Percentiles rank a stretch among this genome's conserved stretches.
These are phyloP conservation scores for Cymodocea nodosa DNA, from an alignment of 116 monocot species.

Conservation along the genomic window DNA sequence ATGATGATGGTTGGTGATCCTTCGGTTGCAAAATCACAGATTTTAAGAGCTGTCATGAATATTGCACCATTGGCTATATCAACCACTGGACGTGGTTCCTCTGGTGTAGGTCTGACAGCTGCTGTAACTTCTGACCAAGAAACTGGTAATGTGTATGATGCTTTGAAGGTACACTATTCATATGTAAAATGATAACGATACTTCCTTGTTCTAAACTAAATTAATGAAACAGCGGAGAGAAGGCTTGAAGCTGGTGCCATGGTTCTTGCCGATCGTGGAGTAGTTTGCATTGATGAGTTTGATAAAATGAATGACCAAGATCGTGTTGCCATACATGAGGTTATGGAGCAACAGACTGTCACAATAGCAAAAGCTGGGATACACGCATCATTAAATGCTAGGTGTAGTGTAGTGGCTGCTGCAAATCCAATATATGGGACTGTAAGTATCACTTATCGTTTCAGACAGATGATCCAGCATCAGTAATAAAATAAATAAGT, in stretches of 20 bases:
- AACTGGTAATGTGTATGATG: slow-evolving; percentile 40
- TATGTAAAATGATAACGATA: background rate
- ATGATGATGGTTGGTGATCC: slow-evolving; percentile 99
- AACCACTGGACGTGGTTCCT: slow-evolving; percentile 94
- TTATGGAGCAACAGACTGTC: slow-evolving; percentile 99
- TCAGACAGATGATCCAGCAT: no score
- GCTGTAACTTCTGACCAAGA: slow-evolving; percentile 97
- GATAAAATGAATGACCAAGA: slow-evolving; percentile 99
- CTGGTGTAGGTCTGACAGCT: slow-evolving; percentile 97
- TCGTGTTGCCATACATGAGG: slow-evolving; percentile 95
- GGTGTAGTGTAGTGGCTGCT: slow-evolving; percentile 95
- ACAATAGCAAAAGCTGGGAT: slow-evolving; percentile 99
- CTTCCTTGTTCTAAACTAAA: background rate
- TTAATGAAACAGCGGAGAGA: slow-evolving; percentile 55
- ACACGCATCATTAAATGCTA: slow-evolving; percentile 95
- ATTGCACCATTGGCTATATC: slow-evolving; percentile 91
- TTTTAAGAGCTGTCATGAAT: slow-evolving; percentile 88
- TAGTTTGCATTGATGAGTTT: slow-evolving; percentile 97
- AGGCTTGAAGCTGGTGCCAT: slow-evolving; percentile 99
- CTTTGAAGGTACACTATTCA: background rate
- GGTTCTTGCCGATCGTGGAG: slow-evolving; percentile 98
- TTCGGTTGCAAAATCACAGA: slow-evolving; percentile 97
- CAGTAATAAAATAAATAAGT: no score
- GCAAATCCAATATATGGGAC: slow-evolving; percentile 99
- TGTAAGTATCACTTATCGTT: slow-evolving; percentile 24